Evolutionary conservation across 1,284 basidiomycete genomes (phyloP).

Genomic region (Trichosporon ovoides): DNA sequence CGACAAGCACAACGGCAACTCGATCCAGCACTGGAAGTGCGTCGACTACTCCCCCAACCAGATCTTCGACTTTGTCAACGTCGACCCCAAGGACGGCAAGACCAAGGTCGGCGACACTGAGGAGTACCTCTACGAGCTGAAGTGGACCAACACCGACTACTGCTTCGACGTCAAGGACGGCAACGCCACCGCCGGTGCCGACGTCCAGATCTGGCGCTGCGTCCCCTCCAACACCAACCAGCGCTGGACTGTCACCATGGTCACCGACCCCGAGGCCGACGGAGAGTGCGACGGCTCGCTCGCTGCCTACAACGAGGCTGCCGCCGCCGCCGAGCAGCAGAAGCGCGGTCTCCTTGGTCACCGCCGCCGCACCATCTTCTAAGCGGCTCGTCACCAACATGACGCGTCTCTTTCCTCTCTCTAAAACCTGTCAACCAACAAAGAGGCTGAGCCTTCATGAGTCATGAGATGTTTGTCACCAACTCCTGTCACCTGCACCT

Average conservation of each 20-base stretch:
- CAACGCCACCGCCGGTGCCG: conserved; percentile 27
- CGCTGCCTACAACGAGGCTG: not conserved
- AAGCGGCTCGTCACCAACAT: too few species aligned
- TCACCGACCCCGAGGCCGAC: conserved; percentile 11
- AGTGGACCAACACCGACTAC: conserved; percentile 29
- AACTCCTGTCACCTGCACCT: not conserved
- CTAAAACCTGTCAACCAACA: not conserved
- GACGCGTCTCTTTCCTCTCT: too few species aligned
- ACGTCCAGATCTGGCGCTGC: conserved; percentile 40
- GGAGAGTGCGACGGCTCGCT: not conserved
- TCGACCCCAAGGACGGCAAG: not conserved
- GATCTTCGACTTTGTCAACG: conserved; percentile 22
- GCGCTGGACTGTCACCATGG: conserved; percentile 34
- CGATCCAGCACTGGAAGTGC: conserved; percentile 38
- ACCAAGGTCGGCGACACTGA: too few species aligned
- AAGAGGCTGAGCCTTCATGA: conserved; percentile 1
- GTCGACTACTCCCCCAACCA: conserved; percentile 36
- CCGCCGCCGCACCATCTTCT: conserved; percentile 6
- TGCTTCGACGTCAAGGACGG: conserved; percentile 41
- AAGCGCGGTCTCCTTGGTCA: not conserved
- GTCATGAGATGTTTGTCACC: conserved; percentile 5
- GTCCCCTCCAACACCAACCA: conserved; percentile 38
- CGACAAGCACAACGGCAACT: conserved; percentile 32
- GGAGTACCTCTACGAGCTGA: conserved; percentile 19
- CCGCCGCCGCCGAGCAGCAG: not conserved